Percentiles rank a stretch among this genome's conserved stretches.
Conservation (phyloP, 208 protist species). For the Trypanosoma mega region DNA sequence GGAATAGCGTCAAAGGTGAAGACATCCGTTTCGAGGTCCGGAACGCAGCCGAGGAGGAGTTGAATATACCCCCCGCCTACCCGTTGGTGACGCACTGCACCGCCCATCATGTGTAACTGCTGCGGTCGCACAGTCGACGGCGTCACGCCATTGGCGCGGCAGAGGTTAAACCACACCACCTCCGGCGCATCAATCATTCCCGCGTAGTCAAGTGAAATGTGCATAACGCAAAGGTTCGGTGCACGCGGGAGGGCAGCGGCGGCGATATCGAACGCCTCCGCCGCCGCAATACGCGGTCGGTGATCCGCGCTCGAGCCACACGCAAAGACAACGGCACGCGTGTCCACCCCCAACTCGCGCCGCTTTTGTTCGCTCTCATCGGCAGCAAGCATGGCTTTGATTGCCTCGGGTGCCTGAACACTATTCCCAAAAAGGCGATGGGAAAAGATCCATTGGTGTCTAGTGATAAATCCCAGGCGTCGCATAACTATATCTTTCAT, state of each 20-base stretch:
- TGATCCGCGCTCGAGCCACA: conserved; percentile 75
- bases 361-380: conserved; percentile 51
- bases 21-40: conserved; percentile 67
- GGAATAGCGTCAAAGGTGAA: conserved; percentile 87
- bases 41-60: conserved; percentile 76
- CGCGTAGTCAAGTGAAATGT: conserved; percentile 72
- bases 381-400: conserved; percentile 50
- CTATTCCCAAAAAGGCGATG: conserved; percentile 4
- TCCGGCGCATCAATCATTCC: conserved; percentile 83
- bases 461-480: background rate
- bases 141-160: conserved; percentile 58
- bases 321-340: conserved; percentile 72
- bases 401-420: conserved; percentile 35
- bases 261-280: conserved; percentile 85
- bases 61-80: conserved; percentile 84
- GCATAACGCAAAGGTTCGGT: conserved; percentile 87
- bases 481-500: conserved; percentile 12
- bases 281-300: conserved; percentile 74
- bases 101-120: conserved; percentile 77
- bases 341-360: conserved; percentile 59
- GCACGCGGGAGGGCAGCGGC: conserved; percentile 69
- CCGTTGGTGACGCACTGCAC: conserved; percentile 72
- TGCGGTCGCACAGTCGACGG: conserved; percentile 68
- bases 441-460: background rate
- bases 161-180: conserved; percentile 87